Conservation (phyloP, 495 filamentous ascomycete genomes). For the Viridothelium virens region DNA sequence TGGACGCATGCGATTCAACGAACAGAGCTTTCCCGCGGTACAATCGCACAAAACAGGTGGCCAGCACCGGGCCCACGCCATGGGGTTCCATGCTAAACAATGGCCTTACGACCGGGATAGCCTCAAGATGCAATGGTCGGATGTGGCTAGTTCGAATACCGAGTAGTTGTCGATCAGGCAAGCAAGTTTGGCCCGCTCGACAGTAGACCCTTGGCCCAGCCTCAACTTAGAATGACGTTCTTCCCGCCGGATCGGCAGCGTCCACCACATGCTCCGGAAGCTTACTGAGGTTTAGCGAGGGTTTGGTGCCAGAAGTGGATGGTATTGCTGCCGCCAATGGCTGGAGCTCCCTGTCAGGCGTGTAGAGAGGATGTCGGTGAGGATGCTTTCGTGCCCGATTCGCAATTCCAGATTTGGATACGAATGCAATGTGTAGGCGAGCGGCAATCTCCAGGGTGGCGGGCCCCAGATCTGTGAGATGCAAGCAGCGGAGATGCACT, state of each 20-base stretch:
- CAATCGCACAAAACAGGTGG: constrained; percentile 1
- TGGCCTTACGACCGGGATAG: constrained; percentile 5
- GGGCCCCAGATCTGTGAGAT: not conserved
- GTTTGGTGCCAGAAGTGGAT: not conserved
- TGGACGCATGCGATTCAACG: not conserved
- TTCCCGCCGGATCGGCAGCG: not conserved
- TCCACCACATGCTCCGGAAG: constrained; percentile 1
- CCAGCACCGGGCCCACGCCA: constrained; percentile 2
- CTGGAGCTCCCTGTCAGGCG: not conserved
- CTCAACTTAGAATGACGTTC: constrained; percentile 11
- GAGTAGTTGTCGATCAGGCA: constrained; percentile 9
- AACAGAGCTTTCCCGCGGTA: not conserved
- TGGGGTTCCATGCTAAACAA: constrained; percentile 1
- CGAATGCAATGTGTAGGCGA: not conserved
- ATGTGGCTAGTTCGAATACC: constrained; percentile 2
- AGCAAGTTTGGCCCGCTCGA: not conserved
- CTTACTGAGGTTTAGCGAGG: constrained; percentile 2
- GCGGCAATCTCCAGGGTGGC: not conserved
- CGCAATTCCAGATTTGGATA: not conserved
- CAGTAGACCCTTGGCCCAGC: constrained; percentile 7
- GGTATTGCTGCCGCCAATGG: not conserved
- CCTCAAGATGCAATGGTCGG: constrained; percentile 1
- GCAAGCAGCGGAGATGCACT: not conserved
- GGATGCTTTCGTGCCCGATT: not conserved
- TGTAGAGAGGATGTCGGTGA: not conserved